Conservation (phyloP, 441 rosid species). For the California macrophylla region DNA sequence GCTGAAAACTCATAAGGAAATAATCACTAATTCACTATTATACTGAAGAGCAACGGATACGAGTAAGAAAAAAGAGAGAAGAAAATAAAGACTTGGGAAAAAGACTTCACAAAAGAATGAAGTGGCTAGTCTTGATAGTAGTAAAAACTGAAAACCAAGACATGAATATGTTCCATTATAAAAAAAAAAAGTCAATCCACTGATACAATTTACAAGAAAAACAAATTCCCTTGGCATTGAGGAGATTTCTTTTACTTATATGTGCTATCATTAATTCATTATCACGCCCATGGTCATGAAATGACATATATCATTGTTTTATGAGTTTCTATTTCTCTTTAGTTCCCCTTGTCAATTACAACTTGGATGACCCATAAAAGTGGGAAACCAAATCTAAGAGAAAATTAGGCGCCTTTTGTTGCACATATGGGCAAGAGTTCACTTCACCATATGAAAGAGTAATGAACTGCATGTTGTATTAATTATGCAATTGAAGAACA, state of each 20-base stretch:
- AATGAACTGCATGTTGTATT: background rate
- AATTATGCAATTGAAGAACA: background rate
- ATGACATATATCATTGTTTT: background rate
- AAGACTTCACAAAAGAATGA: background rate
- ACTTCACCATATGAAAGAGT: background rate
- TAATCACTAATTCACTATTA: background rate
- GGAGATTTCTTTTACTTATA: background rate
- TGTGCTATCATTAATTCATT: background rate
- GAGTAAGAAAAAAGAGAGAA: background rate
- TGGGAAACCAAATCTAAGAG: background rate
- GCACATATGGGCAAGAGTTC: background rate
- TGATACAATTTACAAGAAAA: background rate
- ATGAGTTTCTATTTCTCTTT: background rate
- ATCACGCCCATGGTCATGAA: background rate
- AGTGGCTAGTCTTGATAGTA: background rate
- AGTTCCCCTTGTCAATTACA: background rate
- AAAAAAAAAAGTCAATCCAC: background rate
- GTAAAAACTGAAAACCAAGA: background rate
- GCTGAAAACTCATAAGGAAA: background rate
- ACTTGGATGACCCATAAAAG: background rate
- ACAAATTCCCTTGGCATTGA: background rate
- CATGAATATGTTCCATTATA: background rate
- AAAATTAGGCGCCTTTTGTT: background rate
- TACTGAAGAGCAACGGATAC: background rate
- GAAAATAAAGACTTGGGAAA: background rate